phyloP scores from a whole-genome alignment of 1,139 yeast species.

The Scheffersomyces insectosa region DNA sequence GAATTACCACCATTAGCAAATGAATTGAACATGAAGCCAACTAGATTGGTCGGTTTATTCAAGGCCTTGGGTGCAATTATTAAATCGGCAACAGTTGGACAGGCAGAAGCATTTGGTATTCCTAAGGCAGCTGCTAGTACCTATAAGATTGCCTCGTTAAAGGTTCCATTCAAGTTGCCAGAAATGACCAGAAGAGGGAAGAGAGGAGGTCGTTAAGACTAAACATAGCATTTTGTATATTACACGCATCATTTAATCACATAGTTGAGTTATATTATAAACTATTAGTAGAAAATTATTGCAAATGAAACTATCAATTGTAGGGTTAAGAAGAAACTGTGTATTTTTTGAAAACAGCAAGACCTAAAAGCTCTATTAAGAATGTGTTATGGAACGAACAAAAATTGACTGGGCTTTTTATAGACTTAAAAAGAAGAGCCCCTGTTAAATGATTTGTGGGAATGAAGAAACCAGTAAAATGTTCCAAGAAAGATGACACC shows the following conservation, averaged over 20 bases:
- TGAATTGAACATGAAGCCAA: constrained; percentile 81
- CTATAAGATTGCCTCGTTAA: constrained; percentile 78
- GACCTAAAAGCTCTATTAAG: too few species aligned
- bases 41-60: constrained; percentile 67
- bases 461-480: constrained; percentile 7
- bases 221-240: background rate
- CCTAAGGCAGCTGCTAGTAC: constrained; percentile 63
- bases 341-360: too few species aligned
- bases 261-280: too few species aligned
- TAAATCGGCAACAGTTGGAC: constrained; percentile 72
- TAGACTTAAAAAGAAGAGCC: too few species aligned
- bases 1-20: constrained; percentile 82
- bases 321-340: too few species aligned
- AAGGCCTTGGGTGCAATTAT: constrained; percentile 82
- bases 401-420: too few species aligned
- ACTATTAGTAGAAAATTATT: too few species aligned
- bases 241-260: background rate
- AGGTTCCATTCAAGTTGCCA: constrained; percentile 89
- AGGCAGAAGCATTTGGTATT: constrained; percentile 83
- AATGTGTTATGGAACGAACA: too few species aligned
- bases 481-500: constrained; percentile 3
- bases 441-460: too few species aligned
- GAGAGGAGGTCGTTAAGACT: constrained; percentile 24
- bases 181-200: constrained; percentile 69
- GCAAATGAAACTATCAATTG: too few species aligned